These are phyloP conservation scores for Helicostylum pulchrum DNA, from an alignment of 192 early-diverging fungal genomes.

Conservation along the genomic window DNA sequence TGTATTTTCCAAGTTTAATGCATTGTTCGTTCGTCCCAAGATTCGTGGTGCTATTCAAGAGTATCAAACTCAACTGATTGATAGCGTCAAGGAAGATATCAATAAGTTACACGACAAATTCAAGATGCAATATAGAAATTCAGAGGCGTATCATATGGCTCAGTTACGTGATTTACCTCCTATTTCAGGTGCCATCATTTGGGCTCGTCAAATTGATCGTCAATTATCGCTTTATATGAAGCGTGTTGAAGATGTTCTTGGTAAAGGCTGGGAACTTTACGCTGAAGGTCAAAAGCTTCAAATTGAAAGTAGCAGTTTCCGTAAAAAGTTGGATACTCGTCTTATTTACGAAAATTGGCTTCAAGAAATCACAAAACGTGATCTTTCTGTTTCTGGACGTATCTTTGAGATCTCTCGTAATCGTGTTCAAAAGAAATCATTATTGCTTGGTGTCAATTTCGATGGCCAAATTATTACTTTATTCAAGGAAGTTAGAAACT, in stretches of 20 bases:
- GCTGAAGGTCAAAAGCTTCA: conserved; percentile 94
- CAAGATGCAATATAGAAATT: conserved; percentile 85
- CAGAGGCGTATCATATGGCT: conserved; percentile 85
- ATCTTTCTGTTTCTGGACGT: conserved; percentile 80
- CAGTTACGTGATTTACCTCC: conserved; percentile 91
- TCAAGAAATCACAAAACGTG: conserved; percentile 73
- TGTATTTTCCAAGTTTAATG: conserved; percentile 99
- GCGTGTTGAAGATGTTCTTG: conserved; percentile 96
- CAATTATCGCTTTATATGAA: conserved; percentile 96
- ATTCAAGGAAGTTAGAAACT: conserved; percentile 98
- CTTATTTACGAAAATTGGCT: conserved; percentile 93
- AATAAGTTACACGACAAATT: conserved; percentile 93
- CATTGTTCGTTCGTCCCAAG: conserved; percentile 96
- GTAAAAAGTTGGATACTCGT: conserved; percentile 90
- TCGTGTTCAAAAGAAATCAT: conserved; percentile 65
- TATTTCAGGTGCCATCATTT: conserved; percentile 91
- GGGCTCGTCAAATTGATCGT: conserved; percentile 96
- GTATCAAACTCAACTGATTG: conserved; percentile 98
- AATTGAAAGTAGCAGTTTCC: conserved; percentile 84
- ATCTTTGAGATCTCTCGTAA: conserved; percentile 87
- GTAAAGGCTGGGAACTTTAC: conserved; percentile 95
- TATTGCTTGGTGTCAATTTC: conserved; percentile 90
- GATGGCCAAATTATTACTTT: conserved; percentile 91
- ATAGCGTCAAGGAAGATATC: conserved; percentile 98
- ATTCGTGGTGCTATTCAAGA: conserved; percentile 99